Evolutionary conservation across 169 alveolate species (phyloP).

Genomic region (Plasmodium yoelii): DNA sequence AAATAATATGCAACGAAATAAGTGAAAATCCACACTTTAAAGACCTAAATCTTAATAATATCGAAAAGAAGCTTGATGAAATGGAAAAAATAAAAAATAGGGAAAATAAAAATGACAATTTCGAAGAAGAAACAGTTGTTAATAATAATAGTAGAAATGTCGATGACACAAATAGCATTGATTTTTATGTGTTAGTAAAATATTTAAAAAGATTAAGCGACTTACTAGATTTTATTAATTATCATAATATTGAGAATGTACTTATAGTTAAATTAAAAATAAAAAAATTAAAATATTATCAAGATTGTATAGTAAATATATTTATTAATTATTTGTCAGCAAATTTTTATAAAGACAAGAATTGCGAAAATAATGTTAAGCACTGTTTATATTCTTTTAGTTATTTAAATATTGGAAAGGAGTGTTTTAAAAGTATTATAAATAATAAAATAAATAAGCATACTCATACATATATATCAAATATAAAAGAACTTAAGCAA

Average conservation of each 20-base stretch:
- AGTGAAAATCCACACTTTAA: slow-evolving; percentile 5
- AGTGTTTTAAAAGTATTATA: slow-evolving; percentile 42
- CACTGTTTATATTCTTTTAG: slow-evolving; percentile 31
- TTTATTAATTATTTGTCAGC: slow-evolving; percentile 22
- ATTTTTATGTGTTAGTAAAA: slow-evolving; percentile 17
- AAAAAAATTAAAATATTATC: slow-evolving; percentile 25
- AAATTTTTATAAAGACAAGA: slow-evolving; percentile 34
- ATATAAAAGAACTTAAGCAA: slow-evolving; percentile 22
- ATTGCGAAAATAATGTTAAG: slow-evolving; percentile 30
- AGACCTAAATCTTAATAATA: slow-evolving; percentile 1
- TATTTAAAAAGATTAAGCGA: slow-evolving; percentile 31
- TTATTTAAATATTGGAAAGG: slow-evolving; percentile 35
- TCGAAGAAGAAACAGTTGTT: neutral
- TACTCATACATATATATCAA: slow-evolving; percentile 4
- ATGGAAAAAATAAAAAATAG: neutral
- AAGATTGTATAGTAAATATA: slow-evolving; percentile 21
- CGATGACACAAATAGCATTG: neutral
- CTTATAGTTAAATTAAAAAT: slow-evolving; percentile 11
- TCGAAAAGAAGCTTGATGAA: slow-evolving; percentile 4
- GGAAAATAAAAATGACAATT: neutral
- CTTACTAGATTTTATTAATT: slow-evolving; percentile 5
- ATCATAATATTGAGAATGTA: slow-evolving; percentile 46
- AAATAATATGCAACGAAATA: slow-evolving; percentile 32
- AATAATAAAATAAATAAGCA: slow-evolving; percentile 25
- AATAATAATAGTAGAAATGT: neutral